phyloP scores from a whole-genome alignment of 192 early-diverging fungal species.

The Gorgonomyces haynaldii region DNA sequence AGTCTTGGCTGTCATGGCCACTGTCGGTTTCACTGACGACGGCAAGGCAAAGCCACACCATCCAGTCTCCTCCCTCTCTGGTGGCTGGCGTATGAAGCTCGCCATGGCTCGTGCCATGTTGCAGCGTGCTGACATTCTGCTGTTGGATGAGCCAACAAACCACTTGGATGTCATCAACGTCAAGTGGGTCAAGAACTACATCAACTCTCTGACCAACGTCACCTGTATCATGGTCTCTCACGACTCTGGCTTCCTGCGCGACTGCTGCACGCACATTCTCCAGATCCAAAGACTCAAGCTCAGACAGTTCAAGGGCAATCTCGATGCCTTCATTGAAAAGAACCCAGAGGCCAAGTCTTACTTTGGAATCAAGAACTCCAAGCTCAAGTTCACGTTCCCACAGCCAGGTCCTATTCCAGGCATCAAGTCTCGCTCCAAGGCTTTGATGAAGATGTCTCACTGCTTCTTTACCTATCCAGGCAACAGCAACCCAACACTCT shows the following conservation, averaged over 20 bases:
- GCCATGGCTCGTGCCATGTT: slow-evolving; percentile 50
- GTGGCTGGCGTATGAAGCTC: slow-evolving; percentile 57
- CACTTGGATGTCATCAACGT: slow-evolving; percentile 72
- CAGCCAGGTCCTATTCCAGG: slow-evolving; percentile 65
- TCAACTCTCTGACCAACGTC: slow-evolving; percentile 50
- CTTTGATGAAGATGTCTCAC: slow-evolving; percentile 66
- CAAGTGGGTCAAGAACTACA: slow-evolving; percentile 68
- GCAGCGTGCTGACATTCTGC: slow-evolving; percentile 70
- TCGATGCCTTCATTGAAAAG: slow-evolving; percentile 60
- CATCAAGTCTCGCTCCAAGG: slow-evolving; percentile 63
- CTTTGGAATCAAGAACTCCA: slow-evolving; percentile 57
- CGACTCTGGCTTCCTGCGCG: slow-evolving; percentile 71
- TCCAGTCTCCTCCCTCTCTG: slow-evolving; percentile 39
- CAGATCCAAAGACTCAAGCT: slow-evolving; percentile 70
- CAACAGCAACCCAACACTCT: slow-evolving; percentile 43
- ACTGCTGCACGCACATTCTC: slow-evolving; percentile 67
- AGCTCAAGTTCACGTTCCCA: slow-evolving; percentile 64
- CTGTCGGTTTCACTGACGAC: slow-evolving; percentile 40
- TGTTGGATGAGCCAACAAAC: slow-evolving; percentile 91
- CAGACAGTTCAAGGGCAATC: slow-evolving; percentile 66
- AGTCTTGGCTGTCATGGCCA: slow-evolving; percentile 19
- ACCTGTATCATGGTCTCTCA: slow-evolving; percentile 73
- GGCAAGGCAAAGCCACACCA: slow-evolving; percentile 18
- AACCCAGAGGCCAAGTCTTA: slow-evolving; percentile 65
- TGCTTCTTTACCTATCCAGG: slow-evolving; percentile 63